Base-by-base conservation (phyloP, 2,329 filamentous ascomycete species). In the Diaporthe vexans region DNA sequence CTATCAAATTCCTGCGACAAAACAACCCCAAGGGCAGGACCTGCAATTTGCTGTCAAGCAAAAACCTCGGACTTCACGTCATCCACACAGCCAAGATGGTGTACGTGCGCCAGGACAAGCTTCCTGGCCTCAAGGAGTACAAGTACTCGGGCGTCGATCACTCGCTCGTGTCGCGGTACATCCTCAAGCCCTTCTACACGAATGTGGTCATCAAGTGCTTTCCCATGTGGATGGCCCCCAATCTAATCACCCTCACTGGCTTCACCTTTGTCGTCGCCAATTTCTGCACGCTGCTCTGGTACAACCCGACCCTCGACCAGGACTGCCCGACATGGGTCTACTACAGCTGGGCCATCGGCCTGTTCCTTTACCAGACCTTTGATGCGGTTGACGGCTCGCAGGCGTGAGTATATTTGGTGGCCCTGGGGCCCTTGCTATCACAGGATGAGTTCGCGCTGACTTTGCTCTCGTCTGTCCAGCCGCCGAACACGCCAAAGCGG, bases 351-450 rank as follows among this genome's bases (percentile, higher is more conserved):
- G 93, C 95, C 5, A 84, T 94, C 43, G 97, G 97, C 2, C 85
- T 99, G 78, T 98, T 98, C 83, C 84, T 98, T 69, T 99, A 99
- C 84, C 97, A 99, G 89, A 98, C 96, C 1, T 98, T 99, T 85
- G 97, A 99, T 84, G 97, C 96, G 2, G 95, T 98, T 35, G 97
- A 99, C 84, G 97, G 97, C 70, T 90, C 93, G 40, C 97, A 99
- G 83, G 97, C 97, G 92, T 95, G 88, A 82, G 93, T 90, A 76
- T 46, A n/a, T 26, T n/a, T 19, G 35, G 29, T 24, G 24, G 48
- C 24, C 40, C 6, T 21, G 46, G 19, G 19, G 46, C 46, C 46
- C 35, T 40, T 29, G 26, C 8, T 24, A 29, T 19, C 33, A 1
- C 24, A 43, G 4, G 1, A 24, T 6, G n/a, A n/a, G 48, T 33